Percentiles rank a stretch among this genome's conserved stretches.
Evolutionary conservation across 202 grass and related monocot species (phyloP).

Genomic region (Eragrostis tef): DNA sequence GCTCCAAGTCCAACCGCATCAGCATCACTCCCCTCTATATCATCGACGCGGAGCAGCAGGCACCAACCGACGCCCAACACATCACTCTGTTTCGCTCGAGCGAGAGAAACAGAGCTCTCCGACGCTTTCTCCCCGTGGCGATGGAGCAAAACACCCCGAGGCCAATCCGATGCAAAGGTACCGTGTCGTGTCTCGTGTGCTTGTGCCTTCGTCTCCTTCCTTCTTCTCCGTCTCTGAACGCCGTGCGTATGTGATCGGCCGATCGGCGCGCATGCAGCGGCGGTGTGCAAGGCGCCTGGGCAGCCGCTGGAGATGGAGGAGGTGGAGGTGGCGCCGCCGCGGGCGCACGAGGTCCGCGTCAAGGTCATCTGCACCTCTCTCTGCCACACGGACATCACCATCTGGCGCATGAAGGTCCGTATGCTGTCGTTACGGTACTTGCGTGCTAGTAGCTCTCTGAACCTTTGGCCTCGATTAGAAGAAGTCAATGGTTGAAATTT

Average conservation of each 20-base stretch:
- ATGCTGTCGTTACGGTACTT: background rate
- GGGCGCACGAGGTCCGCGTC: constrained; percentile 58
- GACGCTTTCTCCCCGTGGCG: background rate
- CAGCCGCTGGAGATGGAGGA: constrained; percentile 64
- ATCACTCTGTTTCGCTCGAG: no score
- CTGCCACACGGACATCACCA: constrained; percentile 72
- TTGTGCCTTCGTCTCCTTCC: background rate
- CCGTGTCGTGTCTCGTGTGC: no score
- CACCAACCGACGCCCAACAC: no score
- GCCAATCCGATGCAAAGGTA: constrained; percentile 5
- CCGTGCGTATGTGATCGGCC: background rate
- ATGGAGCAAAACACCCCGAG: background rate
- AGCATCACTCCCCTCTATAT: no score
- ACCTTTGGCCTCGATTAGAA: no score
- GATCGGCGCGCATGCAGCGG: constrained; percentile 35
- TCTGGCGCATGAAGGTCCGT: constrained; percentile 58
- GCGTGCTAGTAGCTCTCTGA: background rate
- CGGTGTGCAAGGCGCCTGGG: constrained; percentile 59
- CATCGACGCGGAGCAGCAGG: no score
- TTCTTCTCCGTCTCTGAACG: background rate
- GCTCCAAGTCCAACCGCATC: no score
- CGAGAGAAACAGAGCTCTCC: no score
- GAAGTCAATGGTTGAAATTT: background rate
- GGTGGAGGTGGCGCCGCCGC: constrained; percentile 66
- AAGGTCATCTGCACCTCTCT: constrained; percentile 62